Evolutionary conservation across 306 rosid genomes (phyloP), one percentile per base, ranked within the genome.

Genomic region (Acacia acuminata): DNA sequence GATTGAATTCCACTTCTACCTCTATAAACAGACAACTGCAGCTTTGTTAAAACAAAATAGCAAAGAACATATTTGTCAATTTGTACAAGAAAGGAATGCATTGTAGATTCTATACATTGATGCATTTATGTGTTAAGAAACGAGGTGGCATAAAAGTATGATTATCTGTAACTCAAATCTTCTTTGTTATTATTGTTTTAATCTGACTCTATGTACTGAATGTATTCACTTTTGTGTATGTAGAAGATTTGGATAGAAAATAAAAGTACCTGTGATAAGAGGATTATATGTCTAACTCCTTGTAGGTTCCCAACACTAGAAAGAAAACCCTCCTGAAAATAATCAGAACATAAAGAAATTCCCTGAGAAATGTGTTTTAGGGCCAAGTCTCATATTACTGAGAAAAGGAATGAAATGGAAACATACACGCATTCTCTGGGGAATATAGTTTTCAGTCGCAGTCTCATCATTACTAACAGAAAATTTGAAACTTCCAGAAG

Each of bases 11-110:
- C 98, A 73, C 88, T 66, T 64, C 87, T 89, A 84, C 94, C 88
- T 83, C 91, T 91, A 90, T 89, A 93, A 79, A 85, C 94, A 88
- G 96, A 96, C 89, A 96, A 88, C 99, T 96, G 98, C 87, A 82
- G 86, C 86, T 88, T 91, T 84, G 90, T 93, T 85, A 90, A 89
- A 85, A 86, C 89, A 85, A 79, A 82, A 66, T 66, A 84, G 75
- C 44, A 5, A 77, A 88, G 66, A 79, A 32, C 79, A 69, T 47
- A 48, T 51, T 73, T 77, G 45, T 70, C 64, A 66, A 48, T 43
- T 68, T 77, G 51, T 71, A 60, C 58, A 42, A 42, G 66, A 72
- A 82, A 38, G n/a, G 71, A 47, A 76, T 8, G 73, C 71, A 4
- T n/a, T 25, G 51, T 30, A 24, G 73, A 24, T 61, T 25, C 17